Conservation (phyloP, 306 rosid genomes). For the Boehmeria nivea region DNA sequence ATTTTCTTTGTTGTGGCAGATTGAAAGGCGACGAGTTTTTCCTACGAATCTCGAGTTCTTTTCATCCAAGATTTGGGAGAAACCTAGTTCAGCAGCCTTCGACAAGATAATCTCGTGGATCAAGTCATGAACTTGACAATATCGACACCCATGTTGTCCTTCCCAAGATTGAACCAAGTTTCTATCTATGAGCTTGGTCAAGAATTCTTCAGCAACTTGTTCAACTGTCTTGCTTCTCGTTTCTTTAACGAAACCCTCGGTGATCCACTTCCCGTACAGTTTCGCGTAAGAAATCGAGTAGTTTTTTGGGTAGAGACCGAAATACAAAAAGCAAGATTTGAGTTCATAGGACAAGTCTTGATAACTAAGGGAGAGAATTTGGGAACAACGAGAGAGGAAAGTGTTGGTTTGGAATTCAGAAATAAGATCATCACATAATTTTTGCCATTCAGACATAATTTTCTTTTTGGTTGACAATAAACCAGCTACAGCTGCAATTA, state of each 20-base stretch:
- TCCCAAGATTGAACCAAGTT: neutral
- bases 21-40: constrained; percentile 6
- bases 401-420: neutral
- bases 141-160: neutral
- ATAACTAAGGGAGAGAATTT: constrained; percentile 3
- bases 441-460: constrained; percentile 4
- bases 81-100: neutral
- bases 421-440: neutral
- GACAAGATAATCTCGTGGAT: neutral
- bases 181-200: neutral
- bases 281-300: neutral
- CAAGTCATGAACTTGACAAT: constrained; percentile 6
- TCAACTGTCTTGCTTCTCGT: neutral
- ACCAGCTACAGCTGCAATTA: constrained; percentile 1
- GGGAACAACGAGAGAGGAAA: neutral
- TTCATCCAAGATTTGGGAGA: neutral
- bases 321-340: constrained; percentile 15
- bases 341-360: constrained; percentile 9
- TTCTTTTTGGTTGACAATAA: neutral
- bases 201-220: constrained; percentile 4
- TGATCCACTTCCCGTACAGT: constrained; percentile 8
- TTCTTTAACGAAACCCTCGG: constrained; percentile 12
- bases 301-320: constrained; percentile 2
- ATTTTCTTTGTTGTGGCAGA: neutral
- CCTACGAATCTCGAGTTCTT: neutral